Evolutionary conservation across 257 asterid species (phyloP).

Genomic region (Gentiana macrophylla): DNA sequence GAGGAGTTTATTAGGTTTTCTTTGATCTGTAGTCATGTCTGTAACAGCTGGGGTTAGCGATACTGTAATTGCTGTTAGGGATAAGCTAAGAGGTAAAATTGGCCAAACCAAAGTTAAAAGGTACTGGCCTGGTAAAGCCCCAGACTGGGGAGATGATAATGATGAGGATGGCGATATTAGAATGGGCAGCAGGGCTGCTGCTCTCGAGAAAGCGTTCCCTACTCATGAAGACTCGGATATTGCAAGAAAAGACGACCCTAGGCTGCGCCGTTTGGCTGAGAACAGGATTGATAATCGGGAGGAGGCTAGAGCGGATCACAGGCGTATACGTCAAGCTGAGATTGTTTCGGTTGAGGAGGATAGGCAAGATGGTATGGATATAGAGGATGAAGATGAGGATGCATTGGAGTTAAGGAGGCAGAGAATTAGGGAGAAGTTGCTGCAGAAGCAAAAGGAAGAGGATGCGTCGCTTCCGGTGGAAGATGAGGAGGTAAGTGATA

Average conservation of each 20-base stretch:
- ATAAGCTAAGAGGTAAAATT: constrained; percentile 87
- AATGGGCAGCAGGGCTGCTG: constrained; percentile 41
- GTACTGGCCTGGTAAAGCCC: constrained; percentile 97
- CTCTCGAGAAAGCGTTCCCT: constrained; percentile 61
- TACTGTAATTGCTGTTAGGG: constrained; percentile 69
- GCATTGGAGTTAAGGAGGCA: constrained; percentile 74
- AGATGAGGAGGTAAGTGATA: constrained; percentile 51
- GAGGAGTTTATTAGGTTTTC: neutral
- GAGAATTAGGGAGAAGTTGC: constrained; percentile 59
- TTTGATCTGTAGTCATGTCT: constrained; percentile 49
- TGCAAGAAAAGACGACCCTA: constrained; percentile 59
- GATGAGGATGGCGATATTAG: constrained; percentile 71
- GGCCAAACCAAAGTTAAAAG: constrained; percentile 93
- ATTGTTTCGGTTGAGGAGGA: constrained; percentile 87
- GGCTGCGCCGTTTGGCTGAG: constrained; percentile 86
- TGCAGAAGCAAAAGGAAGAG: constrained; percentile 67
- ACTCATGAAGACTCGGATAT: constrained; percentile 30
- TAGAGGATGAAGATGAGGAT: constrained; percentile 71
- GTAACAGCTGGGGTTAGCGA: constrained; percentile 96
- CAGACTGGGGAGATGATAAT: constrained; percentile 87
- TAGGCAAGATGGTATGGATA: constrained; percentile 43
- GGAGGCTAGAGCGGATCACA: constrained; percentile 78
- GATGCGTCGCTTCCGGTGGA: constrained; percentile 65
- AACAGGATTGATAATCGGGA: constrained; percentile 69
- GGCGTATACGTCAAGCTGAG: constrained; percentile 93